These are phyloP conservation scores for Aquanectria penicillioides DNA, from an alignment of 2,329 filamentous ascomycete genomes.

Conservation along the genomic window DNA sequence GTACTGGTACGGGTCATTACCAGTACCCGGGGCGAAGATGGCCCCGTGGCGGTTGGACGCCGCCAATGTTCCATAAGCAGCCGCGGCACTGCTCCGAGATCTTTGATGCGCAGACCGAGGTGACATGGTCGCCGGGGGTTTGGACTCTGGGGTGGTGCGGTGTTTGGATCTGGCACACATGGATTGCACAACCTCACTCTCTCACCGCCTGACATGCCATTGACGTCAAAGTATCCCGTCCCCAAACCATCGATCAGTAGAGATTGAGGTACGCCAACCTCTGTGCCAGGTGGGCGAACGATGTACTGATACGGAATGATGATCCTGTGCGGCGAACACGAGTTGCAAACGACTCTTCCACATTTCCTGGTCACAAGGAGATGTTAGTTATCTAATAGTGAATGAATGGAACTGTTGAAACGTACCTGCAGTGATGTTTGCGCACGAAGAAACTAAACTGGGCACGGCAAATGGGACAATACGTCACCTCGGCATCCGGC, in stretches of 20 bases:
- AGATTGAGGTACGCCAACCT: slow-evolving; percentile 49
- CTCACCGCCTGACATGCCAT: slow-evolving; percentile 63
- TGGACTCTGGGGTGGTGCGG: slow-evolving; percentile 61
- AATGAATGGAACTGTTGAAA: slow-evolving; percentile 18
- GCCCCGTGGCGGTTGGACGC: slow-evolving; percentile 47
- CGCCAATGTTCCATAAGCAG: slow-evolving; percentile 43
- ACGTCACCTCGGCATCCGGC: slow-evolving; percentile 82
- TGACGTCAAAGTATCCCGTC: slow-evolving; percentile 55
- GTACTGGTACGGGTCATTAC: slow-evolving; percentile 49
- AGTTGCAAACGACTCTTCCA: slow-evolving; percentile 87
- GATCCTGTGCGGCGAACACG: slow-evolving; percentile 93
- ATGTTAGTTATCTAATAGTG: not conserved
- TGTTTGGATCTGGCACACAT: slow-evolving; percentile 71
- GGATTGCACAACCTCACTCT: slow-evolving; percentile 70
- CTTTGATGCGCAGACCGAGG: slow-evolving; percentile 53
- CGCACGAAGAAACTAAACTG: slow-evolving; percentile 87
- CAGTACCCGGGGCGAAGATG: slow-evolving; percentile 47
- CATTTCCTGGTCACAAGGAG: slow-evolving; percentile 74
- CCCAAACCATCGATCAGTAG: slow-evolving; percentile 52
- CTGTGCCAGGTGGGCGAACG: slow-evolving; percentile 74
- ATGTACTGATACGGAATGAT: slow-evolving; percentile 95
- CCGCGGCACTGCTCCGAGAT: slow-evolving; percentile 56
- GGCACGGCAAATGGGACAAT: slow-evolving; percentile 84
- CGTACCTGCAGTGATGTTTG: slow-evolving; percentile 90
- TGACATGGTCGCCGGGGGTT: slow-evolving; percentile 45